Evolutionary conservation across 352 stramenopile species (phyloP), one percentile per base, ranked within the genome.

Genomic region (Discostella stelligera): DNA sequence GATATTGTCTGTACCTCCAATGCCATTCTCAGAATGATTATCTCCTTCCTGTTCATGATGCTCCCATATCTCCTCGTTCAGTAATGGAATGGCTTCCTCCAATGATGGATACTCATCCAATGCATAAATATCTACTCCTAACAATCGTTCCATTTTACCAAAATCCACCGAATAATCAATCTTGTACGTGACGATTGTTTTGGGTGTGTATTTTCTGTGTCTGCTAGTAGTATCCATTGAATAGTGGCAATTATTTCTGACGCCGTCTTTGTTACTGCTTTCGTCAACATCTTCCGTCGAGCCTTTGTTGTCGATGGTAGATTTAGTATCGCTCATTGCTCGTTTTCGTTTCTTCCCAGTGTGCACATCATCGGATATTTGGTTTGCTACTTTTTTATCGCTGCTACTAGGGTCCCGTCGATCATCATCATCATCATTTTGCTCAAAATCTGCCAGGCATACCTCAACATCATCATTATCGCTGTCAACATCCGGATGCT

Each of bases 141-240:
- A 64, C 11, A 91, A 48, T 46, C 69, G 78, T 60, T 88, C 20
- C 48, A 65, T 71, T 55, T 82, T 55, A 20, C 79, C 76, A 72
- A 85, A 76, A 69, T 88, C 74, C 27, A 80, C 37, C 13, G 79
- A 78, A 52, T 83, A 66, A 69, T 88, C 77, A 60, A 91, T 86
- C 27, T 72, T 79, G 68, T 91, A 91, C 6, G 67, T 69, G 54
- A 91, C 55, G 44, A 82, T 80, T 25, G 74, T 79, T 67, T 69
- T 68, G 20, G 48, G 61, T 8, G 23, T 53, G 30, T 54, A 56
- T 7, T 60, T 32, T 2, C 55, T 39, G 18, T 55, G 16, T n/a
- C 65, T 53, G n/a, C 46, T 49, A 11, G 53, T 32, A 49, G 23
- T 55, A 52, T 52, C 46, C 46, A 20, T 3, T 7, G 46, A 7